These are phyloP conservation scores for Trifolium fragiferum DNA, from an alignment of 306 rosid genomes.

Conservation along the genomic window DNA sequence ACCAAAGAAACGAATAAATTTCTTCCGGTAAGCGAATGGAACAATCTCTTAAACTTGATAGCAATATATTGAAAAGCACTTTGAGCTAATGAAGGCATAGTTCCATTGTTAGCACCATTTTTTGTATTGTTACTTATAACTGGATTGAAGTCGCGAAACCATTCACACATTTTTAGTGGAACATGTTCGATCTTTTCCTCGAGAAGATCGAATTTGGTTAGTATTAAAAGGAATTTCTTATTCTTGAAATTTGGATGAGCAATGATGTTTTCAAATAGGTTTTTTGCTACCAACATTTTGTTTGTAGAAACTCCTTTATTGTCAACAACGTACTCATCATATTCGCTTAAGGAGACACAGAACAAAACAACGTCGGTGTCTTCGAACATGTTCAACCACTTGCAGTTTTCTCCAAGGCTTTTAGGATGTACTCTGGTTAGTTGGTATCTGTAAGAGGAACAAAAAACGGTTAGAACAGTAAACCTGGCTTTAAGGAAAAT, in stretches of 20 bases:
- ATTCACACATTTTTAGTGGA: constrained; percentile 70
- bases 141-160: constrained; percentile 77
- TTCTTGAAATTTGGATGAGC: constrained; percentile 51
- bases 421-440: constrained; percentile 70
- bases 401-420: constrained; percentile 72
- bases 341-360: constrained; percentile 69
- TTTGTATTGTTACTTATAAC: constrained; percentile 42
- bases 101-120: constrained; percentile 42
- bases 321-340: constrained; percentile 58
- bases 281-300: constrained; percentile 73
- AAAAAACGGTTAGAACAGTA: neutral
- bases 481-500: neutral
- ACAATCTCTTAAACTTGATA: constrained; percentile 70
- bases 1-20: constrained; percentile 70
- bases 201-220: constrained; percentile 72
- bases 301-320: constrained; percentile 52
- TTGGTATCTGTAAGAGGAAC: constrained; percentile 56
- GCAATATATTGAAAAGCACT: constrained; percentile 75
- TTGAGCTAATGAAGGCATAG: constrained; percentile 57
- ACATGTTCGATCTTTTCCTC: constrained; percentile 68
- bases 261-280: constrained; percentile 66
- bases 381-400: constrained; percentile 81
- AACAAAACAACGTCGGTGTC: constrained; percentile 63
- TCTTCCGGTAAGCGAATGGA: constrained; percentile 49
- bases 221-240: constrained; percentile 67